These are phyloP conservation scores for Phaeosphaeria sp. DNA, from an alignment of 2,329 filamentous ascomycete species.

Conservation along the genomic window DNA sequence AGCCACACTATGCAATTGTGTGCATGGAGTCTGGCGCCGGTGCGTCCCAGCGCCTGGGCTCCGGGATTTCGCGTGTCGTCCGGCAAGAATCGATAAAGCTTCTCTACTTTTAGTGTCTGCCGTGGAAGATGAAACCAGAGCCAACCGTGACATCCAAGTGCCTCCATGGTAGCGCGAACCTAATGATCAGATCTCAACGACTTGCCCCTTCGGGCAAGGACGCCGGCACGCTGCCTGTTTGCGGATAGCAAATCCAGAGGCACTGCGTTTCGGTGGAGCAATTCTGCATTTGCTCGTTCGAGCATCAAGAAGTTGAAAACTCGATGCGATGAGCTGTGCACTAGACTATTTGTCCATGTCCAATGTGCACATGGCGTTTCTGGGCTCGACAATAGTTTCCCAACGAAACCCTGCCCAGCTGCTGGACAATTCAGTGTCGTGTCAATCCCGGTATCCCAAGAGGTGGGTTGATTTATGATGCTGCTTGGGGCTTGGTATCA, in stretches of 20 bases:
- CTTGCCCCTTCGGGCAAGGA: slow-evolving; percentile 1
- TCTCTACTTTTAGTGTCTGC: slow-evolving; percentile 25
- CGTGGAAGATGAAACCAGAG: slow-evolving; percentile 26
- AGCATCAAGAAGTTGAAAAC: not conserved
- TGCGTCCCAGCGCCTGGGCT: slow-evolving; percentile 20
- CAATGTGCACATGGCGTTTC: not conserved
- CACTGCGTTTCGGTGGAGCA: not conserved
- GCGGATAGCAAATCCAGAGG: not conserved
- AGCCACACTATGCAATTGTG: slow-evolving; percentile 3
- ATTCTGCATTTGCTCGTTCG: not conserved
- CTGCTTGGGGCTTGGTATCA: not conserved
- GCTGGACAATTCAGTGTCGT: not conserved
- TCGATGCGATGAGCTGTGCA: not conserved
- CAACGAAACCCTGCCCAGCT: not conserved
- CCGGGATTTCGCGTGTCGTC: slow-evolving; percentile 18
- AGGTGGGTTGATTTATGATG: not conserved
- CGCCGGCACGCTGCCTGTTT: not conserved
- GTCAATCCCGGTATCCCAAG: not conserved
- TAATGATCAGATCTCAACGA: slow-evolving; percentile 1
- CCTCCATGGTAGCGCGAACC: slow-evolving; percentile 9
- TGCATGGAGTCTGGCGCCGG: slow-evolving; percentile 10
- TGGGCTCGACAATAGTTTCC: not conserved
- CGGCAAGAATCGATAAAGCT: slow-evolving; percentile 38
- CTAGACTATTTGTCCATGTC: not conserved
- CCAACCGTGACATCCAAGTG: slow-evolving; percentile 15